phyloP scores from a whole-genome alignment of 2,329 filamentous ascomycete species.

The Microdochium nivale region DNA sequence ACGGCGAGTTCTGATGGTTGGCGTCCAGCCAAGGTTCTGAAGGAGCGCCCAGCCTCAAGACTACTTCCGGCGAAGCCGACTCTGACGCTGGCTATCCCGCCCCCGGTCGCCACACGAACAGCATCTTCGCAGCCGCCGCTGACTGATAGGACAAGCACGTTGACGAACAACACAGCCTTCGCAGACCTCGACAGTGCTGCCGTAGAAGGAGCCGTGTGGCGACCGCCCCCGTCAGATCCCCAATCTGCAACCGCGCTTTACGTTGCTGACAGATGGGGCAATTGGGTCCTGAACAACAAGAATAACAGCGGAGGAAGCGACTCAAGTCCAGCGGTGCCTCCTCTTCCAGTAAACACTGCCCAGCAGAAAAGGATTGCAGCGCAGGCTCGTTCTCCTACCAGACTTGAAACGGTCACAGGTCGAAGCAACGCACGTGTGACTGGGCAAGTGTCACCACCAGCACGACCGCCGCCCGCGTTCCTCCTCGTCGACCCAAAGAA shows the following conservation, averaged over 20 bases:
- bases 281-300: constrained; percentile 40
- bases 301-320: constrained; percentile 10
- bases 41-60: constrained; percentile 27
- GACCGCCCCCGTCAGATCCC: constrained; percentile 36
- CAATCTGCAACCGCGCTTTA: constrained; percentile 37
- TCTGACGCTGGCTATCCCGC: constrained; percentile 29
- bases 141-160: constrained; percentile 41
- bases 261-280: constrained; percentile 42
- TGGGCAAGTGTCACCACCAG: constrained; percentile 10
- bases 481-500: constrained; percentile 12
- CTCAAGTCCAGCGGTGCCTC: background rate
- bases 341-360: constrained; percentile 7
- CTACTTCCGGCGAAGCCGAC: constrained; percentile 36
- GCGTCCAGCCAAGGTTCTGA: constrained; percentile 3
- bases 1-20: background rate
- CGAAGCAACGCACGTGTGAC: constrained; percentile 12
- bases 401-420: constrained; percentile 14
- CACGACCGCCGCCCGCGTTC: constrained; percentile 19
- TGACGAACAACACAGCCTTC: constrained; percentile 20
- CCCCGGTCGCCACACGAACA: constrained; percentile 11
- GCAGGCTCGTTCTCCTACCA: constrained; percentile 19
- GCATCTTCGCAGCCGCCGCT: constrained; percentile 34
- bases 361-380: constrained; percentile 9
- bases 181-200: constrained; percentile 21
- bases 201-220: constrained; percentile 34